These are phyloP conservation scores for Cryptosporidium andersoni DNA, from an alignment of 169 alveolate species.

Conservation along the genomic window DNA sequence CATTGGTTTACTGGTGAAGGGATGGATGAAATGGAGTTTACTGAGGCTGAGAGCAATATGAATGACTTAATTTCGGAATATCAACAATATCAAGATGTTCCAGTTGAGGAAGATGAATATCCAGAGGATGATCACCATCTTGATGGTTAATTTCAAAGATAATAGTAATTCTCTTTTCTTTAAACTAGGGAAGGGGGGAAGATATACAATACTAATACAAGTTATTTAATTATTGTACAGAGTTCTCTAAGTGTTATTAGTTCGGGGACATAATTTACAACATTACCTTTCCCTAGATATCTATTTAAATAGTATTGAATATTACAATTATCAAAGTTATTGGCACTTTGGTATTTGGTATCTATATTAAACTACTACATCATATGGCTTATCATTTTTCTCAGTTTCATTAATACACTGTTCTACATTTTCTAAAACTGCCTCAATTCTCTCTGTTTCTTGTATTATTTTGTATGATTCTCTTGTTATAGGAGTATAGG, in stretches of 20 bases:
- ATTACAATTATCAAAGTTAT: too few relatives aligned
- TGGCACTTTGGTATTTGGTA: too few relatives aligned
- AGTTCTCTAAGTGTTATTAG: background rate
- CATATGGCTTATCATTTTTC: conserved; percentile 6
- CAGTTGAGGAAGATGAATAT: conserved; percentile 95
- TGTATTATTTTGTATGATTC: too few relatives aligned
- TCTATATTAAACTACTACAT: background rate
- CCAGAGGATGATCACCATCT: conserved; percentile 83
- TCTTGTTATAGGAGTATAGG: too few relatives aligned
- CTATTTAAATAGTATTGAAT: too few relatives aligned
- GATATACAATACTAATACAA: background rate
- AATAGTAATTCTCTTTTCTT: background rate
- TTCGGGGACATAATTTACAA: too few relatives aligned
- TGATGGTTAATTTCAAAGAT: conserved; percentile 19
- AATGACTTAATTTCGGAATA: conserved; percentile 97
- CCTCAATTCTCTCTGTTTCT: too few relatives aligned
- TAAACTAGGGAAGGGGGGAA: background rate
- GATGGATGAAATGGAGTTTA: conserved; percentile 99
- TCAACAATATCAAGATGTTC: conserved; percentile 98
- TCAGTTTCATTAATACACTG: background rate
- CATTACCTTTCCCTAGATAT: too few relatives aligned
- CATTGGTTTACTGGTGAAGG: conserved; percentile 99
- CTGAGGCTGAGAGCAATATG: conserved; percentile 98
- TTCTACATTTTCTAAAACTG: too few relatives aligned
- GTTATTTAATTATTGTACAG: background rate